Evolutionary conservation across 768 basidiomycete genomes (phyloP).

Genomic region (Butyriboletus loyo): DNA sequence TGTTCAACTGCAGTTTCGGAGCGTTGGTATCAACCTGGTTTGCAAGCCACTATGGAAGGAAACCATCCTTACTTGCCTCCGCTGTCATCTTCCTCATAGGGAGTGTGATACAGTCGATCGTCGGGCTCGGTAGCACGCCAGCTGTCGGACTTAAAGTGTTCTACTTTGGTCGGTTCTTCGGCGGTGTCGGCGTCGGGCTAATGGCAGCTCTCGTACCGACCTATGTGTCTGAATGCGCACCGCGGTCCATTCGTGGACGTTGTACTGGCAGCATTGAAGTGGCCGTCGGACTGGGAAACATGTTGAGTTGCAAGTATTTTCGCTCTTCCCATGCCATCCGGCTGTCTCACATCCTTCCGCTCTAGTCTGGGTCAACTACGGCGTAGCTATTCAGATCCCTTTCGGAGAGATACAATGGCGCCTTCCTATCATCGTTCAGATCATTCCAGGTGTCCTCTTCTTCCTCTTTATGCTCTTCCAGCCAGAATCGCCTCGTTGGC

Average conservation of each 20-base stretch:
- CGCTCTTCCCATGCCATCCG: background rate
- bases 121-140: conserved; percentile 30
- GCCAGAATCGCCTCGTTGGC: conserved; percentile 42
- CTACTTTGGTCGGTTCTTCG: conserved; percentile 41
- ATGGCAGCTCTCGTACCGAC: conserved; percentile 36
- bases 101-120: conserved; percentile 32
- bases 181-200: conserved; percentile 46
- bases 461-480: conserved; percentile 36
- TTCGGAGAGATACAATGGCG: conserved; percentile 36
- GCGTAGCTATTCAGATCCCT: conserved; percentile 25
- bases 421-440: conserved; percentile 35
- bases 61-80: conserved; percentile 31
- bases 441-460: conserved; percentile 40
- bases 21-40: conserved; percentile 28
- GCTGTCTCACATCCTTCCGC: background rate
- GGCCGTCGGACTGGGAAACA: conserved; percentile 33
- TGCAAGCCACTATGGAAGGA: conserved; percentile 34
- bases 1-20: conserved; percentile 14
- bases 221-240: conserved; percentile 38
- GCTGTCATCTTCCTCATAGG: conserved; percentile 35
- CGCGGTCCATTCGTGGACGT: conserved; percentile 36
- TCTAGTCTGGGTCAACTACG: conserved; percentile 38
- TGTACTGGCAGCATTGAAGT: conserved; percentile 35
- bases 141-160: conserved; percentile 27
- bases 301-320: conserved; percentile 33